Base-by-base conservation (phyloP, 2,329 filamentous ascomycete species). In the Aurifilum marmelostoma region DNA sequence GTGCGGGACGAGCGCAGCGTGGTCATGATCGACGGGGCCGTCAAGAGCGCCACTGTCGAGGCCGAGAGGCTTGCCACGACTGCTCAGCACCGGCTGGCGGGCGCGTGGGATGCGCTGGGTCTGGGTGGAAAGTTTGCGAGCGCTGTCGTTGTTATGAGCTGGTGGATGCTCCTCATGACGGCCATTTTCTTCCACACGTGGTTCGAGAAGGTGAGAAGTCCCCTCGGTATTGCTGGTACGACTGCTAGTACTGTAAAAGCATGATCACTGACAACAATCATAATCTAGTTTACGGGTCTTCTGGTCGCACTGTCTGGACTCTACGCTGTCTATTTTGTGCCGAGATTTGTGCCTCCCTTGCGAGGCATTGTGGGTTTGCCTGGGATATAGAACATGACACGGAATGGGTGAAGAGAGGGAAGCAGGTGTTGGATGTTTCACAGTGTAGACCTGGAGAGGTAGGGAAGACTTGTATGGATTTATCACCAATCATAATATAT, bases 161-260 rank as follows among this genome's bases (percentile, higher is more conserved):
- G 90, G 83, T 98, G 96, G 93, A 99, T 99, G 96, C 80, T 99
- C 77, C 84, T 98, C 71, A 99, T 99, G 96, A 99, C 96, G 54
- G 94, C 94, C 2, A 94, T 97, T 52, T 99, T 95, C 84, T 99
- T 99, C 76, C 96, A 99, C 80, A 99, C 96, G 0, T 98, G 95
- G 94, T 90, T 97, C 75, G 96, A 99, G 83, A 99, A 98, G 91
- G 91, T 92, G 75, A 76, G 85, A 77, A 54, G 14, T 50, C 12
- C 2, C 34, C n/a, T n/a, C n/a, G n/a, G 34, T 34, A 34, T 4
- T 34, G 4, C 8, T 34, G 34, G 4, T 4, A 4, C 34, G 34
- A 34, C 4, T 34, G 34, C 8, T 8, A 34, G 4, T n/a, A n/a
- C n/a, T n/a, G n/a, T 34, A 4, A 34, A 34, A 34, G 4, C 3